phyloP scores from a whole-genome alignment of 2,329 filamentous ascomycete genomes.

The Aspergillus terreus region DNA sequence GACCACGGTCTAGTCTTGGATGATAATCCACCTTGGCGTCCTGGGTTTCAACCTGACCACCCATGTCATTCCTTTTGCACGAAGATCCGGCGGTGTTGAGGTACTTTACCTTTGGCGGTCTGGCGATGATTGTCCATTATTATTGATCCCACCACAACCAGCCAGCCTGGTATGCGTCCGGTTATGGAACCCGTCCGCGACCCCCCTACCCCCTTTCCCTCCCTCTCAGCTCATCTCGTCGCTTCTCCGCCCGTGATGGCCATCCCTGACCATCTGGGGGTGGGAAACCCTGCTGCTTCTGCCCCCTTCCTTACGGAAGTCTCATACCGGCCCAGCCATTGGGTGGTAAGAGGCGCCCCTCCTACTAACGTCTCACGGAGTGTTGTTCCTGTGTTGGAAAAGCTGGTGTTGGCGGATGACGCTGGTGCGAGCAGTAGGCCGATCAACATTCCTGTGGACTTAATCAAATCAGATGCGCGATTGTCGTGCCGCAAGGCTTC shows the following conservation, averaged over 20 bases:
- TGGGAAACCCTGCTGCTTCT: not conserved
- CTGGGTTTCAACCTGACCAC: not conserved
- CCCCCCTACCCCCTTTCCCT: not conserved
- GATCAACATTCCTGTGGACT: slow-evolving; percentile 4
- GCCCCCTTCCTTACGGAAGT: not conserved
- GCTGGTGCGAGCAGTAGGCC: not conserved
- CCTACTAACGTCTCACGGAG: slow-evolving; percentile 3
- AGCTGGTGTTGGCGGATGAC: not conserved
- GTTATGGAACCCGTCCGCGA: not conserved
- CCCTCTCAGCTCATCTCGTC: not conserved
- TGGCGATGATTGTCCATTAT: not conserved
- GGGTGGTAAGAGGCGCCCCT: not conserved
- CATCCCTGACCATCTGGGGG: not conserved
- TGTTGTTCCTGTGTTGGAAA: slow-evolving; percentile 2
- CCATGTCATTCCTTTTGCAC: not conserved
- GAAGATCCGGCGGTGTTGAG: not conserved
- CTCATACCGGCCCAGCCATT: not conserved
- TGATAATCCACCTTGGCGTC: slow-evolving; percentile 1
- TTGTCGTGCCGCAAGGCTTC: not conserved
- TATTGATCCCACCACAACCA: not conserved
- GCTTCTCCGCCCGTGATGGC: not conserved
- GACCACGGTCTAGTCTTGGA: not conserved
- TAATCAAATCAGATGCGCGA: not conserved
- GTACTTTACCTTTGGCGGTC: not conserved
- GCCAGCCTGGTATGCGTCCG: not conserved